Evolutionary conservation across 768 basidiomycete genomes (phyloP).

Genomic region (Phaeotremella fagi): DNA sequence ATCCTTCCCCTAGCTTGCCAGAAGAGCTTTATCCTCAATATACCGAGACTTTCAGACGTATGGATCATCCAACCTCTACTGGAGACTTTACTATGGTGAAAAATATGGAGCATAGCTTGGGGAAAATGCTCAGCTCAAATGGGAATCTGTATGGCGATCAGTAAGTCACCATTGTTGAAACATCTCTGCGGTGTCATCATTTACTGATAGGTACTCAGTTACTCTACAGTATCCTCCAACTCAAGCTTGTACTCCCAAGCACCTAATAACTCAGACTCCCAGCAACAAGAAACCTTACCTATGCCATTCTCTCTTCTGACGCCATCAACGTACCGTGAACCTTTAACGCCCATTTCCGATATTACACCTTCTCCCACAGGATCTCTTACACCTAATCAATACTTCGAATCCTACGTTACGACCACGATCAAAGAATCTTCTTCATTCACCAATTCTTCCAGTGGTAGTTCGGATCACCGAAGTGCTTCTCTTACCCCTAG

Average conservation of each 20-base stretch:
- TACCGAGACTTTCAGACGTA: constrained; percentile 13
- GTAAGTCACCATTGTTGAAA: too few relatives aligned
- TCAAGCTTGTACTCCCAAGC: too few relatives aligned
- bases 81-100: constrained; percentile 33
- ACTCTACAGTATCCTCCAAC: too few relatives aligned
- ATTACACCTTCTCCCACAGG: background rate
- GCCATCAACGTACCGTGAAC: constrained; percentile 2
- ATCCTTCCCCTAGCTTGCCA: constrained; percentile 21
- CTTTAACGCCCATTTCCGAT: constrained; percentile 9
- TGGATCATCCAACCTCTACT: constrained; percentile 27
- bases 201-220: too few relatives aligned
- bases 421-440: constrained; percentile 4
- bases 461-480: background rate
- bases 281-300: constrained; percentile 3
- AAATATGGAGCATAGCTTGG: constrained; percentile 17
- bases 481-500: constrained; percentile 22
- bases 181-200: too few relatives aligned
- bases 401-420: constrained; percentile 24
- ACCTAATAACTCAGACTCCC: too few relatives aligned
- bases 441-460: background rate
- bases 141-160: too few relatives aligned
- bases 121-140: constrained; percentile 8
- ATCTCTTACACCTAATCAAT: constrained; percentile 3
- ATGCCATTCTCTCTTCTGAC: constrained; percentile 14
- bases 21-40: constrained; percentile 35